Conservation (phyloP, 1,139 yeast genomes). For the Saccharomyces hybrid region DNA sequence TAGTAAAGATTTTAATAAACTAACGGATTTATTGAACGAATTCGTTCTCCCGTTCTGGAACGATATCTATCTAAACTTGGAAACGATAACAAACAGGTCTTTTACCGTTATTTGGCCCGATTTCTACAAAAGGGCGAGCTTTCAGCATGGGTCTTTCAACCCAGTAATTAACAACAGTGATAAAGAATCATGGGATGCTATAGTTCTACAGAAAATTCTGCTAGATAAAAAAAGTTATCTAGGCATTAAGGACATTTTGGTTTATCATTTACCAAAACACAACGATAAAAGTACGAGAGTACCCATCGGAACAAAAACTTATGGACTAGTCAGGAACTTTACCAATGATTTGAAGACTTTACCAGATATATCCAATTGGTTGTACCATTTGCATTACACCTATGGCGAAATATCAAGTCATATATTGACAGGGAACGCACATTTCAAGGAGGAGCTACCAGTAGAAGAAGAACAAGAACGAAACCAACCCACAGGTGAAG, state of each 20-base stretch:
- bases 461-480: background rate
- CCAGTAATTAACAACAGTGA: background rate
- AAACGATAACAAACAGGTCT: conserved; percentile 18
- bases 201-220: conserved; percentile 23
- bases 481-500: background rate
- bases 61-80: conserved; percentile 23
- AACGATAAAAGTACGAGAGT: background rate
- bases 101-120: conserved; percentile 19
- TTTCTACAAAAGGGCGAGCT: conserved; percentile 21
- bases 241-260: conserved; percentile 27
- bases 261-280: conserved; percentile 26
- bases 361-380: conserved; percentile 28
- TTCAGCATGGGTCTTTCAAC: conserved; percentile 5
- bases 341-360: conserved; percentile 19
- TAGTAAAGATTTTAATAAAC: conserved; percentile 8
- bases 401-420: conserved; percentile 28
- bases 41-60: conserved; percentile 28
- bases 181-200: conserved; percentile 25
- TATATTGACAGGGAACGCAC: conserved; percentile 27
- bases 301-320: conserved; percentile 13
- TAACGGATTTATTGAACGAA: conserved; percentile 27
- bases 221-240: conserved; percentile 25
- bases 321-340: conserved; percentile 28
- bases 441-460: conserved; percentile 18
- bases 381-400: conserved; percentile 25